These are phyloP conservation scores for Acacia melanoxylon DNA, from an alignment of 306 rosid species.

Conservation along the genomic window DNA sequence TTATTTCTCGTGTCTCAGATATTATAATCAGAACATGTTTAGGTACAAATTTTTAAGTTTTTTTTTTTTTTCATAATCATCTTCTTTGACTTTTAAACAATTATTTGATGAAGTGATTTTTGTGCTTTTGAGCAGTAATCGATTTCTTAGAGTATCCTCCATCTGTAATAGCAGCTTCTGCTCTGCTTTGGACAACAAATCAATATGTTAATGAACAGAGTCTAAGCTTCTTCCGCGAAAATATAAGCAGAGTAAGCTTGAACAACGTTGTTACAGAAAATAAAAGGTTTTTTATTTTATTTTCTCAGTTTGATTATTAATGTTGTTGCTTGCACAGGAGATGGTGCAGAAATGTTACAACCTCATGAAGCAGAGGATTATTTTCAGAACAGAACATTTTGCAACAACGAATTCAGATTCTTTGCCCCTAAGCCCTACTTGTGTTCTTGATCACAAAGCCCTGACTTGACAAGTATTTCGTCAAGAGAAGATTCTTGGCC, in stretches of 20 bases:
- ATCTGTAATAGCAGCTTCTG: slow-evolving; percentile 48
- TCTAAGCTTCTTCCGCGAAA: slow-evolving; percentile 29
- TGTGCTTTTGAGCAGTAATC: slow-evolving; percentile 17
- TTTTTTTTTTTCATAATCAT: background rate
- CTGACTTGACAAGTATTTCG: slow-evolving; percentile 26
- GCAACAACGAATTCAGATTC: slow-evolving; percentile 18
- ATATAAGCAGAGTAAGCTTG: slow-evolving; percentile 41
- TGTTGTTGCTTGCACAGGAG: slow-evolving; percentile 30
- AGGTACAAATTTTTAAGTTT: slow-evolving; percentile 15
- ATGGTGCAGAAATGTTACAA: slow-evolving; percentile 43
- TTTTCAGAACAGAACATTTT: slow-evolving; percentile 16
- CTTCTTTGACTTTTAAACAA: background rate
- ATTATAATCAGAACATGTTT: slow-evolving; percentile 38
- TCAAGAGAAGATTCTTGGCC: background rate
- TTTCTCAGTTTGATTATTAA: background rate
- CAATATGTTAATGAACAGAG: slow-evolving; percentile 26
- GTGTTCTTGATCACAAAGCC: slow-evolving; percentile 35
- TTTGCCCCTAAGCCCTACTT: slow-evolving; percentile 33
- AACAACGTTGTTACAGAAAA: background rate
- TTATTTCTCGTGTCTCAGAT: slow-evolving; percentile 33
- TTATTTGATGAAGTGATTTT: background rate
- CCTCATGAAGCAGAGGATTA: slow-evolving; percentile 36
- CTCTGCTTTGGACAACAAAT: slow-evolving; percentile 40
- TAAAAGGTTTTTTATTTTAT: background rate
- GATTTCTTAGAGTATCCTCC: slow-evolving; percentile 49